Evolutionary conservation across 352 stramenopile genomes (phyloP), one percentile per base, ranked within the genome.

Genomic region (Globisporangium apiculatum): DNA sequence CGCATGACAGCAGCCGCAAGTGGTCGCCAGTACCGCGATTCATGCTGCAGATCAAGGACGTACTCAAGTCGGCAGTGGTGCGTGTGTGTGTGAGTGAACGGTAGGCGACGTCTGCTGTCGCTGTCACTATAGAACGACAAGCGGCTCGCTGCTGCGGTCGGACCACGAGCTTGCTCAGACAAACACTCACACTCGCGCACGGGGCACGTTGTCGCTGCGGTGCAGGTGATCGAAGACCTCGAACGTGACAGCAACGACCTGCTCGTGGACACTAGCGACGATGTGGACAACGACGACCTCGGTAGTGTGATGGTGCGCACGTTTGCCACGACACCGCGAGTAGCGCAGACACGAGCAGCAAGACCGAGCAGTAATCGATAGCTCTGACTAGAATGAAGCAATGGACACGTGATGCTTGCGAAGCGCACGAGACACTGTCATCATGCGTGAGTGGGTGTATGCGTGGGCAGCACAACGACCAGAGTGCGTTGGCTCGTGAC

Each of bases 171-270:
- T 43, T 43, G 11, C 40, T 43, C 40, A 43, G 24, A 31, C 24
- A 43, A 43, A 12, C 40, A 8, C 45, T 49, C 15, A 49, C 7
- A 11, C 17, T 24, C 24, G 24, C 24, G 14, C 11, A 35, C 7
- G 15, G 5, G 4, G 2, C 5, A 35, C 17, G n/a, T 2, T 17
- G 15, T 8, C 9, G 7, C 8, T 49, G 14, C 42, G 53, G 12
- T 37, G 11, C 41, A 82, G 73, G 55, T 82, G 12, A 64, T 82
- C 42, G 73, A 82, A 54, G 59, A 82, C 48, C 24, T 82, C 38
- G 48, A 42, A 15, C 18, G 41, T 10, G 47, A 58, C 11, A 18
- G 48, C 9, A 31, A 31, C 24, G 55, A 37, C 11, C 35, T 57
- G 31, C 52, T 60, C 9, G 36, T 41, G 3, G 59, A 65, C 36